These are phyloP conservation scores for Curvularia spicifera DNA, from an alignment of 2,329 filamentous ascomycete species.

Conservation along the genomic window DNA sequence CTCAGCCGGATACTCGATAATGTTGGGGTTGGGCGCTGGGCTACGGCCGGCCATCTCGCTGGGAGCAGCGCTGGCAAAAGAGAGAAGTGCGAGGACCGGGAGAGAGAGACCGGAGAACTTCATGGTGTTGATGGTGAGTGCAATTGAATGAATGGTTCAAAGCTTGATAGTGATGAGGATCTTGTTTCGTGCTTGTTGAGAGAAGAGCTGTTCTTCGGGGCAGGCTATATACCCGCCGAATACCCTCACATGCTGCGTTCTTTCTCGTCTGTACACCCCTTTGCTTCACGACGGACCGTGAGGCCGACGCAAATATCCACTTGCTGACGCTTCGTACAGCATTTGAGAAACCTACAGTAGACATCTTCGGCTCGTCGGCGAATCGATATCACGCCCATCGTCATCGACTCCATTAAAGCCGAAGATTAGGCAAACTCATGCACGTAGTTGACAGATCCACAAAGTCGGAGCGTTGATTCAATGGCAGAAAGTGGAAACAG, in stretches of 20 bases:
- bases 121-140: neutral
- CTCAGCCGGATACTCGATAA: slow-evolving; percentile 7
- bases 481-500: neutral
- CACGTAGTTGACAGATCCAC: neutral
- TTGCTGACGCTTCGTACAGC: slow-evolving; percentile 4
- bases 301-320: neutral
- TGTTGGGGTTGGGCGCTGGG: slow-evolving; percentile 3
- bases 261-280: neutral
- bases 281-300: neutral
- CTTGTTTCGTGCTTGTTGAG: neutral
- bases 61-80: slow-evolving; percentile 8
- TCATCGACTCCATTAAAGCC: neutral
- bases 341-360: neutral
- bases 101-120: slow-evolving; percentile 7
- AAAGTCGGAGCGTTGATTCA: neutral
- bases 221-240: neutral
- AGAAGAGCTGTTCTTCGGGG: neutral
- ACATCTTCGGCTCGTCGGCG: slow-evolving; percentile 3
- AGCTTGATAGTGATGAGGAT: neutral
- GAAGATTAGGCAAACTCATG: neutral
- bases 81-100: slow-evolving; percentile 2
- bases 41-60: neutral
- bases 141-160: neutral
- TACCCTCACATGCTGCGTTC: neutral
- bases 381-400: neutral